These are phyloP conservation scores for Heterobasidion parviporum DNA, from an alignment of 1,284 basidiomycete species.

Conservation along the genomic window DNA sequence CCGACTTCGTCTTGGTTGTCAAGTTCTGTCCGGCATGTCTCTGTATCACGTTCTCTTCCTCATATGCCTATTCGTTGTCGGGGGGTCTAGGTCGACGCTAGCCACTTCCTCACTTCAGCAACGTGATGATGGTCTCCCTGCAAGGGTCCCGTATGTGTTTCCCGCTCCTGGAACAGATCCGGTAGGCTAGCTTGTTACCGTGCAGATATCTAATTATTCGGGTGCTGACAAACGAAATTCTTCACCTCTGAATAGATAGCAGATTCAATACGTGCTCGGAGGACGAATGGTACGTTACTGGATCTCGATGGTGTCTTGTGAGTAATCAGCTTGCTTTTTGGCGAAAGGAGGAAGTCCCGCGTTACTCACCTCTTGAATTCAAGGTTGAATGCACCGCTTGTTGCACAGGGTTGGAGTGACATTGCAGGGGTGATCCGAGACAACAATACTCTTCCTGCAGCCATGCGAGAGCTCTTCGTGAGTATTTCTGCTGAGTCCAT, in stretches of 20 bases:
- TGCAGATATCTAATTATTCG: not conserved
- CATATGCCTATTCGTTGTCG: too few species aligned
- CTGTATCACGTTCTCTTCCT: too few species aligned
- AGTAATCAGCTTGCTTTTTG: not conserved
- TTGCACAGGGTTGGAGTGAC: constrained; percentile 18
- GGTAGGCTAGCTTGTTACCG: constrained; percentile 5
- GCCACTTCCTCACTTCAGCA: too few species aligned
- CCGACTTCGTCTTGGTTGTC: too few species aligned
- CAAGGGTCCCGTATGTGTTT: constrained; percentile 19
- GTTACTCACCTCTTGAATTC: too few species aligned
- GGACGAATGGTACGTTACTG: constrained; percentile 12
- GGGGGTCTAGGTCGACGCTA: too few species aligned
- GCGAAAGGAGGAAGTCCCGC: too few species aligned
- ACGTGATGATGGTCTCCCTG: constrained; percentile 15
- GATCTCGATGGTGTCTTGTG: constrained; percentile 18
- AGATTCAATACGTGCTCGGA: constrained; percentile 14
- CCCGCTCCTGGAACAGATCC: constrained; percentile 16
- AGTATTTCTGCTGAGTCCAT: not conserved
- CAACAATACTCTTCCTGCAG: constrained; percentile 17
- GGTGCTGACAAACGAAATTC: too few species aligned
- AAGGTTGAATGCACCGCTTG: constrained; percentile 17
- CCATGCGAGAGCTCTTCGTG: constrained; percentile 21
- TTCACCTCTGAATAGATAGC: constrained; percentile 10
- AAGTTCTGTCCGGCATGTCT: too few species aligned
- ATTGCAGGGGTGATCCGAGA: constrained; percentile 15